Evolutionary conservation across 2,329 filamentous ascomycete genomes (phyloP), one percentile per base, ranked within the genome.

Genomic region (Colletotrichum zoysiae): DNA sequence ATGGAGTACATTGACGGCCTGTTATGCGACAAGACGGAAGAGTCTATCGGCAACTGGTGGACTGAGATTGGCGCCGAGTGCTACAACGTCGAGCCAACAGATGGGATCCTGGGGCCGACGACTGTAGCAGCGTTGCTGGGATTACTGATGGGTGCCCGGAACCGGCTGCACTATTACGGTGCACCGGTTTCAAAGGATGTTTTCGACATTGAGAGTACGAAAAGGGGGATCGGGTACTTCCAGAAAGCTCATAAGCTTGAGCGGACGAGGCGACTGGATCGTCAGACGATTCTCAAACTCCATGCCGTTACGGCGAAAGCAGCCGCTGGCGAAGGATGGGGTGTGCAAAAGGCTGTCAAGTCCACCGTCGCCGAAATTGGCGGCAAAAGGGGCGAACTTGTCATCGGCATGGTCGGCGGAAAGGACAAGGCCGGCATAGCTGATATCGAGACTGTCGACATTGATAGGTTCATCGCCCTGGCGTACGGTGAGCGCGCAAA

Each of bases 11-110:
- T 94, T 9, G 96, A 99, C 78, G 96, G 96, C 0, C 83, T 98
- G 33, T 87, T 99, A 3, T 99, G 96, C 80, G 96, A 99, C 82
- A 87, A 96, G 55, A 98, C 96, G 0, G 96, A 99, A 80, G 91
- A 88, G 73, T 94, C 95, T 1, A 90, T 98, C 76, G 92, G 91
- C 73, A 93, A 98, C 80, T 99, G 96, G 96, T 98, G 96, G 96
- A 91, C 93, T 1, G 94, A 97, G 77, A 92, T 98, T 71, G 96
- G 96, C 1, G 92, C 91, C 0, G 95, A 98, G 75, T 92, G 96
- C 78, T 98, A 95, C 84, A 97, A 95, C 67, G 89, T 95, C 44
- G 96, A 98, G 80, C 95, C 96, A 1, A 93, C 92, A 12, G 96
- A 99, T 82, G 95, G 95, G 16, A 95, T 97, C 30, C 84, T 99